A percentile compares a stretch with the other conserved stretches of the same genome.
Evolutionary conservation across 208 protist species (phyloP).

Genomic region (Trypanosoma mega): DNA sequence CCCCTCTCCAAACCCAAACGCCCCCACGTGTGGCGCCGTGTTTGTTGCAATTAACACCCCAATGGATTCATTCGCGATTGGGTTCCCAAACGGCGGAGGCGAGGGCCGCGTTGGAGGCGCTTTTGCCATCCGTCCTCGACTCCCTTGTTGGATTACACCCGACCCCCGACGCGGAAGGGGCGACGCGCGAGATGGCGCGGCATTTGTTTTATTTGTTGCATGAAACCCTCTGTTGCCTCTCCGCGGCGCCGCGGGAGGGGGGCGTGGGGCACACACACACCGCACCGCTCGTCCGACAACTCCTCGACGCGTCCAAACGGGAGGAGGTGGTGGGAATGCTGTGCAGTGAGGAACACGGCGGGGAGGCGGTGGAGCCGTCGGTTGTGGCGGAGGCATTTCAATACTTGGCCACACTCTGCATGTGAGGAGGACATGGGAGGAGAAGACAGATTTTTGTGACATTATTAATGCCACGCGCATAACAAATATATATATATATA

Average conservation of each 20-base stretch:
- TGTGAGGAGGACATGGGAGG: not conserved
- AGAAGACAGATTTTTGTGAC: not conserved
- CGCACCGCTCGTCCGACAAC: constrained; percentile 1
- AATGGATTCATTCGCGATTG: not conserved
- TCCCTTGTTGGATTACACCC: not conserved
- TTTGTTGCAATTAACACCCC: not conserved
- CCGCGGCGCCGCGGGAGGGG: not conserved
- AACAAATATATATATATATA: constrained; percentile 1
- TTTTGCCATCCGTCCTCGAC: not conserved
- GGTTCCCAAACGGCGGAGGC: not conserved
- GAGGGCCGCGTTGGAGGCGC: too few relatives aligned
- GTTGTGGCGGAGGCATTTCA: constrained; percentile 21
- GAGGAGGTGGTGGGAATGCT: constrained; percentile 9
- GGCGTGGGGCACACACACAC: not conserved
- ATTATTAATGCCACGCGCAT: too few relatives aligned
- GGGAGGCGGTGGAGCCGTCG: not conserved
- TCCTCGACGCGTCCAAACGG: not conserved
- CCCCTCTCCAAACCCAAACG: not conserved
- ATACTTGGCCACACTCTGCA: not conserved
- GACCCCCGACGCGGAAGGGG: too few relatives aligned
- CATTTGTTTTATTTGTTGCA: constrained; percentile 29
- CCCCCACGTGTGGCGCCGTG: not conserved
- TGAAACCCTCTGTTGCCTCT: constrained; percentile 24
- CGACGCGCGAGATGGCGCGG: not conserved
- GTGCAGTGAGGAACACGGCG: constrained; percentile 1